Evolutionary conservation across 345 rosid species (phyloP), one percentile per base, ranked within the genome.

Genomic region (Brassica incana): DNA sequence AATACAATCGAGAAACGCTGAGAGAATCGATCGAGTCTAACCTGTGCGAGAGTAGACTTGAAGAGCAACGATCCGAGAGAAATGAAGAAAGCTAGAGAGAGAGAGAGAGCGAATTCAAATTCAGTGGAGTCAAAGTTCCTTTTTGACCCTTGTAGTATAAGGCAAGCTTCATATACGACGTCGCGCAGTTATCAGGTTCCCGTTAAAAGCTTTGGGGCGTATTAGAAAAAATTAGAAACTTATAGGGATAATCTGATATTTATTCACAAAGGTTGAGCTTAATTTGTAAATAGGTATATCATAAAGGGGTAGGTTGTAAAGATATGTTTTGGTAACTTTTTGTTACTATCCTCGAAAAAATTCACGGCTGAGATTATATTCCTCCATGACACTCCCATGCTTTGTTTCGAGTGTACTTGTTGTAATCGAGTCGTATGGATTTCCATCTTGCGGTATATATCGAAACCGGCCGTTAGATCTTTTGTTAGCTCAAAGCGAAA

Each of bases 401-500:
- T 45, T 45, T 45, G 6, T 45, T 12, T 45, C 12, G 50, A 43
- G 45, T 38, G 3, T 38, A 38, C 45, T 38, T 38, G 45, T 38
- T 38, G 45, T 38, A 38, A 7, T 38, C 45, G 50, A 11, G 14
- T 3, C 5, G 45, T 38, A 38, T 43, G 11, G 50, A 10, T 43
- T 43, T 43, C 14, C 14, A 43, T 43, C 50, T 43, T 43, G 50
- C 50, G 14, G 52, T 45, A 4, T 45, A 45, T 12, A 45, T 45
- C 15, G 15, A 11, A 11, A 11, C 52, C 27, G 2, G 43, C 18
- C 90, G 92, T 45, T 12, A 11, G n/a, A 45, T 45, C n/a, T 45
- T 45, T 11, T 11, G 63, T 78, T 89, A 43, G 89, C 92, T 30
- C 95, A 88, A 84, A 85, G 75, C 85, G 84, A 69, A 90, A 91